Evolutionary conservation across 2,329 filamentous ascomycete genomes (phyloP), one percentile per base, ranked within the genome.

Genomic region (Alternaria solani): DNA sequence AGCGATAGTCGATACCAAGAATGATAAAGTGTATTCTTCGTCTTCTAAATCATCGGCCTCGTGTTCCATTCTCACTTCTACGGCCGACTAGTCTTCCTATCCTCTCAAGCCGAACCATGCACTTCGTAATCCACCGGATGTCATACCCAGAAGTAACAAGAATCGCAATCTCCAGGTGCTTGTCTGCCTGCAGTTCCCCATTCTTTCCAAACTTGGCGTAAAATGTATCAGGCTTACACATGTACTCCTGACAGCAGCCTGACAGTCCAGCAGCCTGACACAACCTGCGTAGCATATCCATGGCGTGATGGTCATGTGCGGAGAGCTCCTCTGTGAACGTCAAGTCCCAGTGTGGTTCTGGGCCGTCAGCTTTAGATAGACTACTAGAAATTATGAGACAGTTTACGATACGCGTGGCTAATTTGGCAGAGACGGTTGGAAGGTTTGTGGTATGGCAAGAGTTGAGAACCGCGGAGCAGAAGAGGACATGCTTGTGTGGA

Each of bases 11-110:
- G 44, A 51, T 44, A 51, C 36, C 32, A 59, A 59, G 51, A 59
- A 59, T 59, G 57, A 34, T 55, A 42, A 38, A 55, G 23, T 51
- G 43, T 55, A 51, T 51, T 59, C 51, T 59, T 56, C 52, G 20
- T 26, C 20, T 16, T 49, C 32, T 7, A 49, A 49, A n/a, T 2
- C 11, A 7, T 18, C 8, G 32, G 36, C 18, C 36, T 49, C 30
- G 26, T 36, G 7, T 11, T 20, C 11, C 3, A 11, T 7, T 11
- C 0, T 18, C n/a, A 1, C 18, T 16, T 34, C 16, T 14, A 12
- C 34, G 14, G 14, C 46, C 46, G 5, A 36, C 6, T 6, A 36
- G 14, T 7, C 32, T 16, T 14, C 32, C 32, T 36, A 16, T 36
- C 14, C 32, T 36, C 32, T 11, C 32, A 36, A 36, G 14, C 32